Conservation (phyloP, 2,329 filamentous ascomycete genomes). For the Scedosporium aurantiacum region DNA sequence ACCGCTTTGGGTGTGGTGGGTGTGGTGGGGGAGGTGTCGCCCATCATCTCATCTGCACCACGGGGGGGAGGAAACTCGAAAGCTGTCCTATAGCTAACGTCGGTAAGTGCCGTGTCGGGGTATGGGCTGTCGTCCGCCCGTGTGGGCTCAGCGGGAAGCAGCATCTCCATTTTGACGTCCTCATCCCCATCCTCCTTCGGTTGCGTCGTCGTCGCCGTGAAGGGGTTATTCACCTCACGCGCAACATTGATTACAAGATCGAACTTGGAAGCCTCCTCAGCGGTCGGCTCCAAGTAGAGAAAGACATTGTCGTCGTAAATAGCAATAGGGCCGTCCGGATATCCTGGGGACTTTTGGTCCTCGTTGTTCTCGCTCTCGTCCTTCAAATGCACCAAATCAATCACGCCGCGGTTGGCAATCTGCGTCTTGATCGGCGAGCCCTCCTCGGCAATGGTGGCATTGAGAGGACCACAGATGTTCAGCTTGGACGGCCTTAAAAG, state of each 20-base stretch:
- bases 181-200: neutral
- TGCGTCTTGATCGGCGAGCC: conserved; percentile 49
- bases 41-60: conserved; percentile 21
- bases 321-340: conserved; percentile 70
- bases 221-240: conserved; percentile 70
- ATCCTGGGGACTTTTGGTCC: conserved; percentile 70
- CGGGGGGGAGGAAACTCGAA: conserved; percentile 42
- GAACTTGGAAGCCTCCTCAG: conserved; percentile 64
- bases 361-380: conserved; percentile 62
- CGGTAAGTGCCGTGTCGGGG: conserved; percentile 45
- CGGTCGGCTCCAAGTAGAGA: conserved; percentile 69
- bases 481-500: conserved; percentile 42
- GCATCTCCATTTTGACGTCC: conserved; percentile 1
- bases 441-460: conserved; percentile 40
- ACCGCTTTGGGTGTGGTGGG: conserved; percentile 47
- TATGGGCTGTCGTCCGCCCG: conserved; percentile 28
- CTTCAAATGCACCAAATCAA: conserved; percentile 45
- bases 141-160: conserved; percentile 16
- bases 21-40: conserved; percentile 30
- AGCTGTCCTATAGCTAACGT: conserved; percentile 48
- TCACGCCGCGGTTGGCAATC: conserved; percentile 46
- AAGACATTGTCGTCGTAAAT: conserved; percentile 72
- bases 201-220: conserved; percentile 27
- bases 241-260: conserved; percentile 81
- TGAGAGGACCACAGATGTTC: conserved; percentile 23